A percentile compares a stretch with the other conserved stretches of the same genome.
phyloP scores from a whole-genome alignment of 495 filamentous ascomycete species.

The Trichoderma virens region DNA sequence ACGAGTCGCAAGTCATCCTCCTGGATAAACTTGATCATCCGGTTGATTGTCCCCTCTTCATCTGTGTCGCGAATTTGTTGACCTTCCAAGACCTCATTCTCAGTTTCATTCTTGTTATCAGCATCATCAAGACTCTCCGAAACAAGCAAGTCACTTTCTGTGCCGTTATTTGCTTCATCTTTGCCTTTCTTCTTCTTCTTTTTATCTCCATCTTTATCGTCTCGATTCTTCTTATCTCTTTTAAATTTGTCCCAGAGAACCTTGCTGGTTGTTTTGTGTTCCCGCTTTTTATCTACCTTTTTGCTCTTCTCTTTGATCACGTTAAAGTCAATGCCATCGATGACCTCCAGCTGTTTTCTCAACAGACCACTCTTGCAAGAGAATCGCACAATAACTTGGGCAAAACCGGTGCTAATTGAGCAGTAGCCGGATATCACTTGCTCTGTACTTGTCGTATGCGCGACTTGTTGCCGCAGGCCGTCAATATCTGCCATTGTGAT shows the following conservation, averaged over 20 bases:
- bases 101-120: neutral
- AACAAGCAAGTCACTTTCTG: neutral
- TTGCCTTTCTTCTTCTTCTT: neutral
- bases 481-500: slow-evolving; percentile 27
- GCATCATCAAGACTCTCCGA: neutral
- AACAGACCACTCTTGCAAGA: slow-evolving; percentile 26
- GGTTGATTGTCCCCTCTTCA: slow-evolving; percentile 26
- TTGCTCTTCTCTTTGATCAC: slow-evolving; percentile 18
- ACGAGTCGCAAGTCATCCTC: slow-evolving; percentile 28
- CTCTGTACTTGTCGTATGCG: slow-evolving; percentile 20
- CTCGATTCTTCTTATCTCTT: neutral
- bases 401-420: slow-evolving; percentile 30
- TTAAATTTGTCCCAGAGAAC: neutral
- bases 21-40: slow-evolving; percentile 37
- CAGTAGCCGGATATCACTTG: slow-evolving; percentile 29
- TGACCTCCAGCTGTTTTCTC: slow-evolving; percentile 29
- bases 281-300: neutral
- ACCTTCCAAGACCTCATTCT: neutral
- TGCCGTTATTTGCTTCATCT: neutral
- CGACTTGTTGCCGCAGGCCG: slow-evolving; percentile 23
- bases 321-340: slow-evolving; percentile 23
- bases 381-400: slow-evolving; percentile 28
- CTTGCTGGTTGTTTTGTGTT: slow-evolving; percentile 12
- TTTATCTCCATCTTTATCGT: neutral
- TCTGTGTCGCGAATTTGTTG: slow-evolving; percentile 15